phyloP scores from a whole-genome alignment of 2,329 filamentous ascomycete genomes.

The Fusarium penzigii region DNA sequence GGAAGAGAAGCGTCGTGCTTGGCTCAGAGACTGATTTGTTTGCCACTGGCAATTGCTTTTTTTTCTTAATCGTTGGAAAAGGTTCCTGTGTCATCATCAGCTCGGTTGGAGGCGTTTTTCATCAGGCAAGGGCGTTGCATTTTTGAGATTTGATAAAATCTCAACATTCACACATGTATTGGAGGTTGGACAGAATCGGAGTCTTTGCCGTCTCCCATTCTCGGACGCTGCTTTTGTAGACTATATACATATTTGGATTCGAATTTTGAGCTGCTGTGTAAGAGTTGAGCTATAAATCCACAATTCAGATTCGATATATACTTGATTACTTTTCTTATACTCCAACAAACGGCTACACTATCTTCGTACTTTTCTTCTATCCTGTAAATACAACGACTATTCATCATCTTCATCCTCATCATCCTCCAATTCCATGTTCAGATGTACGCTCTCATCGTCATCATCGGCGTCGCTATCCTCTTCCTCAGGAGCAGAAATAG shows the following conservation, averaged over 20 bases:
- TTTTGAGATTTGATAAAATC: not conserved
- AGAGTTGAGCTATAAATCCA: constrained; percentile 15
- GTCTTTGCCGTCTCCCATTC: not conserved
- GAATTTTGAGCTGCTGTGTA: constrained; percentile 12
- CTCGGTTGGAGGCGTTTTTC: constrained; percentile 7
- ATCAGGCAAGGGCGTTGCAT: not conserved
- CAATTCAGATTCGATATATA: constrained; percentile 15
- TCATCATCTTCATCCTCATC: constrained; percentile 42
- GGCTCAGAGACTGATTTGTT: constrained; percentile 73
- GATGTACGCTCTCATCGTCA: constrained; percentile 57
- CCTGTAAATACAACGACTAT: not conserved
- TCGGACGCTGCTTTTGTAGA: not conserved
- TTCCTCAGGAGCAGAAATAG: constrained; percentile 16
- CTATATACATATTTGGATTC: not conserved
- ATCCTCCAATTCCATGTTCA: constrained; percentile 61
- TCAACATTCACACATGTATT: constrained; percentile 4
- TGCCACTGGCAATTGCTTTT: not conserved
- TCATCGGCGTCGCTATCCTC: constrained; percentile 45
- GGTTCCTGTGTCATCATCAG: not conserved
- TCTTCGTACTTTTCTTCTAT: constrained; percentile 9
- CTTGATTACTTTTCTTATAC: constrained; percentile 10
- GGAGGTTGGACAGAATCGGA: constrained; percentile 15
- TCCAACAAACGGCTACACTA: constrained; percentile 12
- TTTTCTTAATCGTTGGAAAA: no score
- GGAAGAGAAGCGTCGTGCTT: constrained; percentile 90